Evolutionary conservation across 2,329 filamentous ascomycete species (phyloP), one percentile per base, ranked within the genome.

Genomic region (Xenosphaeropsis pyriputrescens): DNA sequence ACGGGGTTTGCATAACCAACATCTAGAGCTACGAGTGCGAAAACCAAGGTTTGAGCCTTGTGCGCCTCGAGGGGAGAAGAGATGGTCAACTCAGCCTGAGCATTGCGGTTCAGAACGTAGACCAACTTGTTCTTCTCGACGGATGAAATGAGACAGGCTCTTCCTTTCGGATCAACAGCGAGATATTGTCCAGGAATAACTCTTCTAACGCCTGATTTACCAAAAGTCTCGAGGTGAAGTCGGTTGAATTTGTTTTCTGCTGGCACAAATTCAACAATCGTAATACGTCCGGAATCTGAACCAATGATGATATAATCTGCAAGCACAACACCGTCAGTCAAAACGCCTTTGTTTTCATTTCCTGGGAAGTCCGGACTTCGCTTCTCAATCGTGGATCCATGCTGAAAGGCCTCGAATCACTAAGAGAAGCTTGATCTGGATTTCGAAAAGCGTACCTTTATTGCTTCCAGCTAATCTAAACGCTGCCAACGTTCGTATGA

Each of bases 81-180:
- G 36, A 98, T 98, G 31, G 88, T 93, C 50, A 98, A 75, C 58
- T 94, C 85, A 14, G 88, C 88, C 60, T 96, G 85, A 3, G 86
- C 75, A 61, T 94, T 93, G 47, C 93, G 80, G 60, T 96, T 96
- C 48, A 98, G 70, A 52, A 98, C 89, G 61, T 98, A 99, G 48
- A 98, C 91, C 40, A 99, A 80, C 65, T 98, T 98, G 65, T 96
- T 98, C 72, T 98, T 98, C 64, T 99, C 93, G 39, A 89, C 72
- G 5, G 88, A 89, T 8, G 91, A 86, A 43, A 96, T 84, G 55
- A 99, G 70, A 55, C 89, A 94, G 39, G 93, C 93, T 63, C 91
- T 77, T 39, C 91, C 91, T 60, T 94, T 94, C 18, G 91, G 91
- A 53, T 99, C 91, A 37, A 85, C 85, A 6, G 89, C 91, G 18